Percentiles rank a stretch among this genome's conserved stretches.
These are phyloP conservation scores for Exophiala calicioides DNA, from an alignment of 2,329 filamentous ascomycete species.

Conservation along the genomic window DNA sequence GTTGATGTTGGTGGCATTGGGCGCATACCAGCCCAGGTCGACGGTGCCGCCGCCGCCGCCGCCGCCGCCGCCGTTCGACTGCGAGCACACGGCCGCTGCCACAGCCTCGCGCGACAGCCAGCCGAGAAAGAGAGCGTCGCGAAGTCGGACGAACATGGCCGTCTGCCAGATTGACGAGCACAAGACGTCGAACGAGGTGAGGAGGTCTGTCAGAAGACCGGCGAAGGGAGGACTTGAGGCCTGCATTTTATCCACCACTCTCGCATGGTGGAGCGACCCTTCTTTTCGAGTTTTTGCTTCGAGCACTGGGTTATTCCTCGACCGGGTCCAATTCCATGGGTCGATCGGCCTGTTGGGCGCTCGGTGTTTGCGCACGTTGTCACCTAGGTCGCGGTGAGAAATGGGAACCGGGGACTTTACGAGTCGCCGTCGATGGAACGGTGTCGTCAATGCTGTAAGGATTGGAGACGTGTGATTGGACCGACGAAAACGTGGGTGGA, in stretches of 20 bases:
- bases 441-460: too few species aligned
- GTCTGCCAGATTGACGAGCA: slow-evolving; percentile 9
- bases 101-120: slow-evolving; percentile 3
- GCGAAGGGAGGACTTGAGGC: slow-evolving; percentile 3
- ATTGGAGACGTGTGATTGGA: too few species aligned
- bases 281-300: slow-evolving; percentile 1
- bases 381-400: too few species aligned
- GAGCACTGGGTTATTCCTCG: too few species aligned
- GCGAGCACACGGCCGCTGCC: slow-evolving; percentile 11
- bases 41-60: slow-evolving; percentile 17
- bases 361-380: too few species aligned
- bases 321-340: too few species aligned
- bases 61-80: not conserved
- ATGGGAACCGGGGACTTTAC: too few species aligned
- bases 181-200: slow-evolving; percentile 13
- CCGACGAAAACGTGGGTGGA: too few species aligned
- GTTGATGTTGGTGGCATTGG: slow-evolving; percentile 59
- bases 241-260: too few species aligned
- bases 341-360: too few species aligned
- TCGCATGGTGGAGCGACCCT: slow-evolving; percentile 11
- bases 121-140: slow-evolving; percentile 9
- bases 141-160: slow-evolving; percentile 15
- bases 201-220: slow-evolving; percentile 8
- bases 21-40: slow-evolving; percentile 61
- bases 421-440: too few species aligned